Evolutionary conservation across 805 yeast genomes (phyloP).

Genomic region (Cyberlindnera xylosilytica): DNA sequence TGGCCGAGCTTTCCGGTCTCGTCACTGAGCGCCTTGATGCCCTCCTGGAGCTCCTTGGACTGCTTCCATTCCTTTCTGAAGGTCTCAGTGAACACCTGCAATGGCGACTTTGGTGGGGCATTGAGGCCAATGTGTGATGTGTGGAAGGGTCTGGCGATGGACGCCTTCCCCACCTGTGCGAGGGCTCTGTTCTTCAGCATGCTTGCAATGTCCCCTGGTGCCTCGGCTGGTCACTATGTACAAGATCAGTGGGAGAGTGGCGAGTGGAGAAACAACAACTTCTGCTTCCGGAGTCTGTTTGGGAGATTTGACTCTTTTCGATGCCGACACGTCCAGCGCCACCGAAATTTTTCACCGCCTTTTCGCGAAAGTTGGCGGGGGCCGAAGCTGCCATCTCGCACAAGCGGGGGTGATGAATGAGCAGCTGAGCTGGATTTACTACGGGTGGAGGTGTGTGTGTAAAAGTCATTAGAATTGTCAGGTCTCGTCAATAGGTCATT

Average conservation of each 20-base stretch:
- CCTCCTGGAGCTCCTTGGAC: slow-evolving; percentile 83
- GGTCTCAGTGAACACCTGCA: slow-evolving; percentile 90
- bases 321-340: slow-evolving; percentile 1
- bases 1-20: slow-evolving; percentile 94
- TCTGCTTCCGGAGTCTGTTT: neutral
- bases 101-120: slow-evolving; percentile 61
- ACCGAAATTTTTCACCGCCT: slow-evolving; percentile 1
- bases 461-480: no score
- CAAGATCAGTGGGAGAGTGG: neutral
- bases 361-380: slow-evolving; percentile 3
- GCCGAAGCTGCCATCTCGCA: neutral
- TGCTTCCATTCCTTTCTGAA: slow-evolving; percentile 90
- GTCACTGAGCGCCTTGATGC: slow-evolving; percentile 91
- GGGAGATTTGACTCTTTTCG: neutral
- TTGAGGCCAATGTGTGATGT: slow-evolving; percentile 15
- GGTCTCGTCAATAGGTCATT: no score
- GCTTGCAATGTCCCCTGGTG: neutral
- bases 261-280: neutral
- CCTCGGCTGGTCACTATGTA: neutral
- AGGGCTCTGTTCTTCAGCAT: slow-evolving; percentile 10
- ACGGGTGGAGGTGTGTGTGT: no score
- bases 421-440: no score
- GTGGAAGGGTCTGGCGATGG: slow-evolving; percentile 25
- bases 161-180: slow-evolving; percentile 3
- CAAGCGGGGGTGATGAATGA: neutral